These are phyloP conservation scores for Sanghuangporus baumii DNA, from an alignment of 1,284 basidiomycete genomes.

Conservation along the genomic window DNA sequence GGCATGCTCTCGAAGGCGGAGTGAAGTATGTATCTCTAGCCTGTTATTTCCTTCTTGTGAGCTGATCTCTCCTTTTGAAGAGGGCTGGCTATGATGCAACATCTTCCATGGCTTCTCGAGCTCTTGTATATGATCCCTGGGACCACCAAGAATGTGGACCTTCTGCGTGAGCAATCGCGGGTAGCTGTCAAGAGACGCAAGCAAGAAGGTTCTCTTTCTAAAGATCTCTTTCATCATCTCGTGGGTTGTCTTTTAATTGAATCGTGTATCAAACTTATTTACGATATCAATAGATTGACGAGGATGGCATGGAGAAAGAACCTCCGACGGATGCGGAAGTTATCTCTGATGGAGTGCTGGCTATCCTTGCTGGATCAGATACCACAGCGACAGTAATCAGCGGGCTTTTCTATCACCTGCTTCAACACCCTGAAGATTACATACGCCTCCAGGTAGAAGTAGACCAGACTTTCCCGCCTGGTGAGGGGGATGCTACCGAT, in stretches of 20 bases:
- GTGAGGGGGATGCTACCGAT: constrained; percentile 17
- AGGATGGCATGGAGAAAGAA: constrained; percentile 24
- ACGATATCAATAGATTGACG: constrained; percentile 25
- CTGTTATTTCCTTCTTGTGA: not conserved
- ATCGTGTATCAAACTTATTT: not conserved
- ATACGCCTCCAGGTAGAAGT: constrained; percentile 26
- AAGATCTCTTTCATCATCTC: constrained; percentile 36
- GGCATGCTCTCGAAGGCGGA: constrained; percentile 18
- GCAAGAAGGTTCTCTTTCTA: constrained; percentile 24
- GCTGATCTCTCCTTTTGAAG: not conserved
- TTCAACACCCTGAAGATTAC: constrained; percentile 27
- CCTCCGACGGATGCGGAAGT: constrained; percentile 24
- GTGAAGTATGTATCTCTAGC: constrained; percentile 7
- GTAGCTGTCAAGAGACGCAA: constrained; percentile 6
- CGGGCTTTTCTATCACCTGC: constrained; percentile 28
- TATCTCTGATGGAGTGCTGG: constrained; percentile 28
- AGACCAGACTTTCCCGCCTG: constrained; percentile 22
- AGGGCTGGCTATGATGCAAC: constrained; percentile 9
- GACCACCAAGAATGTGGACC: constrained; percentile 4
- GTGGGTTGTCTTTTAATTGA: constrained; percentile 20
- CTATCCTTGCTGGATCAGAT: constrained; percentile 34
- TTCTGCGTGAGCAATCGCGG: not conserved
- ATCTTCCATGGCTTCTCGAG: constrained; percentile 8
- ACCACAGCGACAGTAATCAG: constrained; percentile 29
- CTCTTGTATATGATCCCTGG: not conserved